Evolutionary conservation across 202 grass and related monocot species (phyloP).

Genomic region (Alloteropsis angusta): DNA sequence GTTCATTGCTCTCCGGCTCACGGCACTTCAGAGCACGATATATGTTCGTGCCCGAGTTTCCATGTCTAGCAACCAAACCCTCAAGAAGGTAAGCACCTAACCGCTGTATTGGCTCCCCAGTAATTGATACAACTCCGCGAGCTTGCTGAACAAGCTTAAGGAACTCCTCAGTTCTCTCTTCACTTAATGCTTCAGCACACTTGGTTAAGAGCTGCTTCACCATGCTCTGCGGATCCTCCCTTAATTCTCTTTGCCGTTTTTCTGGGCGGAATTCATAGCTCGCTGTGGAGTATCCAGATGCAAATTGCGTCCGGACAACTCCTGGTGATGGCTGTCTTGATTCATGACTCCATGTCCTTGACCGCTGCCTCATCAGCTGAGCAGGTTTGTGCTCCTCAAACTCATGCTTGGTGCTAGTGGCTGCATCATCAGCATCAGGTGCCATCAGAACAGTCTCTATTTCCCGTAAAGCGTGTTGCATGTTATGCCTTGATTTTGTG

Average conservation of each 20-base stretch:
- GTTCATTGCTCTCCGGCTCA: constrained; percentile 72
- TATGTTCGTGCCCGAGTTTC: constrained; percentile 77
- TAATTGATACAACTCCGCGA: constrained; percentile 61
- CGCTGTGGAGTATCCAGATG: constrained; percentile 26
- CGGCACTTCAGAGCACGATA: constrained; percentile 70
- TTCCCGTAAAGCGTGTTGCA: constrained; percentile 74
- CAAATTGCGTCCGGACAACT: constrained; percentile 24
- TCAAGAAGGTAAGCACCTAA: constrained; percentile 89
- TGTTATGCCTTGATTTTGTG: constrained; percentile 58
- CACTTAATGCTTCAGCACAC: constrained; percentile 65
- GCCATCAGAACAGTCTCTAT: constrained; percentile 95
- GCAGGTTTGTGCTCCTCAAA: constrained; percentile 45
- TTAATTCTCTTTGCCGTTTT: constrained; percentile 62
- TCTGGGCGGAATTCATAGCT: constrained; percentile 59
- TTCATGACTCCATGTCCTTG: constrained; percentile 63
- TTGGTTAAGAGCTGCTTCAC: constrained; percentile 64
- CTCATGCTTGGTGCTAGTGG: constrained; percentile 39
- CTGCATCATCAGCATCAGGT: constrained; percentile 58
- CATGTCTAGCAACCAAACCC: constrained; percentile 85
- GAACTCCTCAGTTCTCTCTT: constrained; percentile 67
- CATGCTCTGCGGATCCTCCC: constrained; percentile 36
- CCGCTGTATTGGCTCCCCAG: constrained; percentile 75
- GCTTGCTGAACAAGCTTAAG: constrained; percentile 61
- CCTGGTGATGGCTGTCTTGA: constrained; percentile 32
- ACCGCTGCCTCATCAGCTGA: constrained; percentile 45